Percentiles rank a stretch among this genome's conserved stretches.
Conservation (phyloP, 805 yeast species). For the Pichia scutulata region DNA sequence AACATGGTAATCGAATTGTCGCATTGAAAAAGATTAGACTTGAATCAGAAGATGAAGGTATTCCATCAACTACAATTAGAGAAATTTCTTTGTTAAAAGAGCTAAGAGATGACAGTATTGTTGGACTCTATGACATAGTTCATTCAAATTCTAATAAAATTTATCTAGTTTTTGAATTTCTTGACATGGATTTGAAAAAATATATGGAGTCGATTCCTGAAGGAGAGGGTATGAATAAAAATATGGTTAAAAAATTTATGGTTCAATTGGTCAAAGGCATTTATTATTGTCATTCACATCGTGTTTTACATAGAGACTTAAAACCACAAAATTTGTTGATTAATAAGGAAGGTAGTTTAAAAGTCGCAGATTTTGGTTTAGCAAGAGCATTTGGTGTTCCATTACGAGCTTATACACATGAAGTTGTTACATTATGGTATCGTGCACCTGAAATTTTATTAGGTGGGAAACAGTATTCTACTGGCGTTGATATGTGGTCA, state of each 20-base stretch:
- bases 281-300: conserved; percentile 87
- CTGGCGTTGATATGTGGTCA: conserved; percentile 99
- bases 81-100: conserved; percentile 93
- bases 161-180: conserved; percentile 85
- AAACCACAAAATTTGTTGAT: conserved; percentile 94
- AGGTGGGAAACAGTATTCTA: conserved; percentile 95
- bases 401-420: conserved; percentile 92
- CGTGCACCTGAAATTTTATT: conserved; percentile 92
- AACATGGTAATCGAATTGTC: conserved; percentile 86
- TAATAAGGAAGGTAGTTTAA: conserved; percentile 90
- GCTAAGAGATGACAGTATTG: conserved; percentile 88
- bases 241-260: conserved; percentile 88
- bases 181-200: conserved; percentile 90
- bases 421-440: conserved; percentile 97
- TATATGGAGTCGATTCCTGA: conserved; percentile 94
- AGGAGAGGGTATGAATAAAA: conserved; percentile 83
- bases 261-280: conserved; percentile 87
- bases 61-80: conserved; percentile 95
- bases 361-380: conserved; percentile 86
- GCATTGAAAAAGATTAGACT: conserved; percentile 92
- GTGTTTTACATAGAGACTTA: conserved; percentile 90
- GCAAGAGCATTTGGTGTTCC: conserved; percentile 99
- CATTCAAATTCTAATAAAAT: conserved; percentile 91
- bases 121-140: conserved; percentile 84
- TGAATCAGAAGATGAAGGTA: conserved; percentile 97